Evolutionary conservation across 192 early-diverging fungal genomes (phyloP).

Genomic region (Jimgerdemannia flammicorona): DNA sequence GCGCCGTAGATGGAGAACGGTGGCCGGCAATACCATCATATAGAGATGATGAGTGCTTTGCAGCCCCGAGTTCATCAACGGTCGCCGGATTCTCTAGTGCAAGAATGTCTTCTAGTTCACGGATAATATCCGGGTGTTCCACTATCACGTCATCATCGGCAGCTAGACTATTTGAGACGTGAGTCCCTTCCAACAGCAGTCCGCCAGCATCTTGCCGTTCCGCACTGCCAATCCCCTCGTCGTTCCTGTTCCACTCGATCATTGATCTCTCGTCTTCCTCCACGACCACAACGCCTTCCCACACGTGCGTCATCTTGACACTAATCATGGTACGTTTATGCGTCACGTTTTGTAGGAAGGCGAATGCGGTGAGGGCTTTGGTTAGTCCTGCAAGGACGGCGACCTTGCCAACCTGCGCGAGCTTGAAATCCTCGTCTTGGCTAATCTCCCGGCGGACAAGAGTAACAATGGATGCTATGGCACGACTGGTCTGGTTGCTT

Average conservation of each 20-base stretch:
- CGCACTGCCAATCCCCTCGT: slow-evolving; percentile 35
- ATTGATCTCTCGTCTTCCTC: slow-evolving; percentile 29
- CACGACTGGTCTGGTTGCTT: slow-evolving; percentile 88
- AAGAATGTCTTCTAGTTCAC: slow-evolving; percentile 29
- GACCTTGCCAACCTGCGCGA: slow-evolving; percentile 60
- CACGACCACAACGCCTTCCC: slow-evolving; percentile 59
- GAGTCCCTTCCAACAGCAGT: slow-evolving; percentile 24
- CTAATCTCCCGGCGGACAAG: slow-evolving; percentile 72
- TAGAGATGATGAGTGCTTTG: too few species aligned
- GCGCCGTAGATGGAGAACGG: neutral
- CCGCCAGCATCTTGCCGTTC: slow-evolving; percentile 31
- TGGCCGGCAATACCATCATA: slow-evolving; percentile 5
- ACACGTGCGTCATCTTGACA: slow-evolving; percentile 43
- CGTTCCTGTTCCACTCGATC: slow-evolving; percentile 1
- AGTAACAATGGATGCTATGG: slow-evolving; percentile 75
- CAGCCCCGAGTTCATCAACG: neutral
- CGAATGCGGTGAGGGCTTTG: slow-evolving; percentile 84
- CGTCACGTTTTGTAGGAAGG: slow-evolving; percentile 79
- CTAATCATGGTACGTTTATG: slow-evolving; percentile 50
- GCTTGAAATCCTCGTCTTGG: slow-evolving; percentile 62
- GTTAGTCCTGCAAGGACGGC: slow-evolving; percentile 67
- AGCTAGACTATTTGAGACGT: slow-evolving; percentile 1
- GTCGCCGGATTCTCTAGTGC: slow-evolving; percentile 6
- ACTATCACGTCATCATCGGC: neutral
- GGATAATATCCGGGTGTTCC: slow-evolving; percentile 21